Evolutionary conservation across 2,329 filamentous ascomycete genomes (phyloP).

Genomic region (Phyllachora maydis): DNA sequence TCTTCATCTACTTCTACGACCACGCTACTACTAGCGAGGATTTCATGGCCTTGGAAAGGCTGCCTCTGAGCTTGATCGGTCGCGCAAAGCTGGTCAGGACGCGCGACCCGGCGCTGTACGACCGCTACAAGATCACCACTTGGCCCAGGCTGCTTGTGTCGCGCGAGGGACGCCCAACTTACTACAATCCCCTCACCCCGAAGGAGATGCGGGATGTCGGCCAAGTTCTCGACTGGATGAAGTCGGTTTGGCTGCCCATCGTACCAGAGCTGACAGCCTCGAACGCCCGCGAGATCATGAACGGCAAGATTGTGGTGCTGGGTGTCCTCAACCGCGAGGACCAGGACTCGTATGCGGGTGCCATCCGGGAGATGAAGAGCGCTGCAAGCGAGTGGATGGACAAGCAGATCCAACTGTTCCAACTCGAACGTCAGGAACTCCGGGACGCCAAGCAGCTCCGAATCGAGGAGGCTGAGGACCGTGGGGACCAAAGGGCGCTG

Average conservation of each 20-base stretch:
- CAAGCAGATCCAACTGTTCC: conserved; percentile 78
- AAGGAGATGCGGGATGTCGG: conserved; percentile 80
- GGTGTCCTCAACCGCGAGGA: conserved; percentile 69
- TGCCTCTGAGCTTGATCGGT: conserved; percentile 76
- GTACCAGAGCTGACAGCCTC: conserved; percentile 82
- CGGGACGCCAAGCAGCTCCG: conserved; percentile 86
- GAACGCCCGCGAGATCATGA: conserved; percentile 90
- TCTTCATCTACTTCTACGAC: conserved; percentile 96
- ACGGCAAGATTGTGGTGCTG: conserved; percentile 83
- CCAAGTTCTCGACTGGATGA: conserved; percentile 79
- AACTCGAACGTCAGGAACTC: conserved; percentile 80
- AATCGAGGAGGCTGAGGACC: conserved; percentile 90
- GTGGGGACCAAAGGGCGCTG: conserved; percentile 71
- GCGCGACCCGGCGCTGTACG: conserved; percentile 50
- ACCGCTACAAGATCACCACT: conserved; percentile 85
- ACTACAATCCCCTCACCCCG: conserved; percentile 74
- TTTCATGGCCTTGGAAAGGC: conserved; percentile 67
- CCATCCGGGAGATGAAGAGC: conserved; percentile 81
- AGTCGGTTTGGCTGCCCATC: conserved; percentile 84
- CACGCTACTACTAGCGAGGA: conserved; percentile 86
- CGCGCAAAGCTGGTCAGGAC: conserved; percentile 89
- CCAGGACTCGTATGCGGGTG: conserved; percentile 54
- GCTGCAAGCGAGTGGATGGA: conserved; percentile 97
- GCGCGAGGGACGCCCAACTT: conserved; percentile 72
- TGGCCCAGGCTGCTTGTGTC: conserved; percentile 89